Conservation (phyloP, 495 filamentous ascomycete genomes). For the Amniculicola lignicola region DNA sequence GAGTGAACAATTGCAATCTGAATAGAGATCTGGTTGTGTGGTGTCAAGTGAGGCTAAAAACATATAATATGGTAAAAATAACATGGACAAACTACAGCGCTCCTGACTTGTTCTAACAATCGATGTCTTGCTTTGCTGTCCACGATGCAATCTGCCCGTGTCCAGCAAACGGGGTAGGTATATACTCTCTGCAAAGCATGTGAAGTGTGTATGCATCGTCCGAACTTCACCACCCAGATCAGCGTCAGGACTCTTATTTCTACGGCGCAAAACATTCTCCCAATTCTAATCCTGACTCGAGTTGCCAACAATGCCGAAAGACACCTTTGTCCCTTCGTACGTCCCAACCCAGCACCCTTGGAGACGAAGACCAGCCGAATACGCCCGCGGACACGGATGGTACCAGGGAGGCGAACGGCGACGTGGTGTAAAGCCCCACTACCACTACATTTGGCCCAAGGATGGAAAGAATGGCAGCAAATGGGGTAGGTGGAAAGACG, state of each 20-base stretch:
- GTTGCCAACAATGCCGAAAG: no score
- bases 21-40: no score
- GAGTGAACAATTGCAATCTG: no score
- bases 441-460: conserved; percentile 37
- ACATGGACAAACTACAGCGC: conserved; percentile 5
- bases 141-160: neutral
- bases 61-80: no score
- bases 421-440: conserved; percentile 27
- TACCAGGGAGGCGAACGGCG: conserved; percentile 6
- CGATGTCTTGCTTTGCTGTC: neutral
- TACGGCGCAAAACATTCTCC: no score
- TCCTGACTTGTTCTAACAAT: neutral
- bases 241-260: no score
- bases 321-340: no score
- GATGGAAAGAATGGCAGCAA: conserved; percentile 37
- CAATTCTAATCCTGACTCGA: no score
- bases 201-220: no score
- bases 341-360: neutral
- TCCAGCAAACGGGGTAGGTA: conserved; percentile 11
- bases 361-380: conserved; percentile 14
- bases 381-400: conserved; percentile 18
- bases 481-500: conserved; percentile 38
- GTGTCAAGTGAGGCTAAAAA: no score
- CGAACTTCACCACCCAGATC: no score
- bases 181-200: no score